These are phyloP conservation scores for Viola odorata DNA, from an alignment of 345 rosid genomes.

Conservation along the genomic window DNA sequence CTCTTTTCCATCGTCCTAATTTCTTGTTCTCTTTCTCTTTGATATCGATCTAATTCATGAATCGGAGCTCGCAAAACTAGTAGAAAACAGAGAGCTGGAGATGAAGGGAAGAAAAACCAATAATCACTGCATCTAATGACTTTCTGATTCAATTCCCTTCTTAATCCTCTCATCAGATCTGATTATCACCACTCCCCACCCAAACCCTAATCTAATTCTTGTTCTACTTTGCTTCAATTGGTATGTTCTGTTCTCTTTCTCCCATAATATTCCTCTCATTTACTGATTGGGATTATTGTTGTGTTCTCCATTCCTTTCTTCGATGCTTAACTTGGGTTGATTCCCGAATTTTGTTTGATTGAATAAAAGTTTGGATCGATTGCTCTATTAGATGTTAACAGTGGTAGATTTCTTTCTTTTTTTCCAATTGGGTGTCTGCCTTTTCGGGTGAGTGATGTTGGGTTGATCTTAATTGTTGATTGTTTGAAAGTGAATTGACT, in stretches of 20 bases:
- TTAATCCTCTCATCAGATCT: too few species aligned
- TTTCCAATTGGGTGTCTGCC: conserved; percentile 6
- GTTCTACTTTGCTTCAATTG: conserved; percentile 38
- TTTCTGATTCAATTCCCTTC: too few species aligned
- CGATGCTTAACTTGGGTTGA: conserved; percentile 13
- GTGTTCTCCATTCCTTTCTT: background rate
- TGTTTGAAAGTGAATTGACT: conserved; percentile 11
- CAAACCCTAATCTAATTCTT: conserved; percentile 31
- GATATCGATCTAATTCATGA: too few species aligned
- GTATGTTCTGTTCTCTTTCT: conserved; percentile 35
- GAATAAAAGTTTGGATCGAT: conserved; percentile 14
- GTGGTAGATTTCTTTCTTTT: background rate
- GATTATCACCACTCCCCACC: too few species aligned
- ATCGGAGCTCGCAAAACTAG: too few species aligned
- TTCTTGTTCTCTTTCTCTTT: too few species aligned
- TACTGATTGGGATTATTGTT: background rate
- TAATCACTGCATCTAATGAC: too few species aligned
- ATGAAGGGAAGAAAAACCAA: too few species aligned
- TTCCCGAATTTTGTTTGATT: conserved; percentile 6
- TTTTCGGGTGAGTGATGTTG: background rate
- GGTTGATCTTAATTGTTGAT: background rate
- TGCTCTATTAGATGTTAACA: background rate
- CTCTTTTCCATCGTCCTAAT: too few species aligned
- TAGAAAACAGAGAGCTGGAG: too few species aligned
- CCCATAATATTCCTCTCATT: background rate